Percentiles rank a stretch among this genome's conserved stretches.
phyloP scores from a whole-genome alignment of 2,329 filamentous ascomycete species.

The Madurella mycetomatis region DNA sequence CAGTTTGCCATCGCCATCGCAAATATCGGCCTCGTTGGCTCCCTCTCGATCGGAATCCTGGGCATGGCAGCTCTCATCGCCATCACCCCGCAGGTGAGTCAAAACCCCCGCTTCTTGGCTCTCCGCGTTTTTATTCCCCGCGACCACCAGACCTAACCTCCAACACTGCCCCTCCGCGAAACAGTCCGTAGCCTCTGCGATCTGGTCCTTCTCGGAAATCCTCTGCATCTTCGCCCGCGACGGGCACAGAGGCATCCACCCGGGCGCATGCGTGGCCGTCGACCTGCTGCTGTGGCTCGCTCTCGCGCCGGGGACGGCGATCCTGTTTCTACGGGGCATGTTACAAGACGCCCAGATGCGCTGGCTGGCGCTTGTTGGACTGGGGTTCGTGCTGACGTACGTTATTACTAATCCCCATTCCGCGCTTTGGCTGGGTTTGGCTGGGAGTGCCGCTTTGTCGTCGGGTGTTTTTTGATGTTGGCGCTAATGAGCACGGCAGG shows the following conservation, averaged over 20 bases:
- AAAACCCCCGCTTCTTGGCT: too few species aligned
- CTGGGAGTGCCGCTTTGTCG: background rate
- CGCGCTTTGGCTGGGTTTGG: too few species aligned
- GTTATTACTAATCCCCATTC: too few species aligned
- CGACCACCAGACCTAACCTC: background rate
- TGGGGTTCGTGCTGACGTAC: constrained; percentile 3
- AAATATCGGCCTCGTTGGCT: background rate
- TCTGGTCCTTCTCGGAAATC: constrained; percentile 13
- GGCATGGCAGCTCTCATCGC: background rate
- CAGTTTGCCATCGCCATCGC: constrained; percentile 3
- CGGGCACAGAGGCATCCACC: constrained; percentile 27
- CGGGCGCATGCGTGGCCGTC: constrained; percentile 27
- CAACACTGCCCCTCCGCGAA: background rate
- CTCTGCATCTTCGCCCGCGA: constrained; percentile 9
- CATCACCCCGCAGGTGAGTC: constrained; percentile 2
- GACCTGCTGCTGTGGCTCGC: constrained; percentile 17
- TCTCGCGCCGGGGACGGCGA: background rate
- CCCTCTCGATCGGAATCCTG: background rate
- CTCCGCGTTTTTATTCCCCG: too few species aligned
- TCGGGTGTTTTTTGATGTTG: too few species aligned
- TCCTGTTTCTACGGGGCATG: background rate
- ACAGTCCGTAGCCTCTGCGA: background rate
- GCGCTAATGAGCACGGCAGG: background rate
- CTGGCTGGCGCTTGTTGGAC: constrained; percentile 5
- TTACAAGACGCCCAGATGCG: background rate